phyloP scores from a whole-genome alignment of 257 asterid species.

The Echites panduratus region DNA sequence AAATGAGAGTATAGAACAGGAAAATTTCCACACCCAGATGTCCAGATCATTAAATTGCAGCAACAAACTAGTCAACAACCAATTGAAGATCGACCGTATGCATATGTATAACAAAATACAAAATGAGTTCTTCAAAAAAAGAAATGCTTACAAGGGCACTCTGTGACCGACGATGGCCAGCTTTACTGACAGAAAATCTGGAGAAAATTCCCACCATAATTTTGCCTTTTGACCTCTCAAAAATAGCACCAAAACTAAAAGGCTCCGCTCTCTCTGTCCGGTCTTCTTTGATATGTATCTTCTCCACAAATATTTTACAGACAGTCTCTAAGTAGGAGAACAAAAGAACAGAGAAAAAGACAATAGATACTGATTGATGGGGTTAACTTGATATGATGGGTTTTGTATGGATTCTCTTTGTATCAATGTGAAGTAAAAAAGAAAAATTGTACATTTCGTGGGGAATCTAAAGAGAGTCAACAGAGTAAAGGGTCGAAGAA shows the following conservation, averaged over 20 bases:
- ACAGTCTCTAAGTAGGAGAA: slow-evolving; percentile 6
- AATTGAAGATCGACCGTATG: not conserved
- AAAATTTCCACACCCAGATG: not conserved
- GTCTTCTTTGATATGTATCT: slow-evolving; percentile 3
- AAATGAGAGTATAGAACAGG: not conserved
- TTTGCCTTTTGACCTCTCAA: slow-evolving; percentile 3
- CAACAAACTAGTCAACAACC: not conserved
- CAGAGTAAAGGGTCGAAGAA: not conserved
- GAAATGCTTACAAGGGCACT: slow-evolving; percentile 61
- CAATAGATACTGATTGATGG: not conserved
- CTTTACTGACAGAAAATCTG: slow-evolving; percentile 55
- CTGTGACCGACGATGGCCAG: slow-evolving; percentile 71
- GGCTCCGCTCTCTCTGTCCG: not conserved
- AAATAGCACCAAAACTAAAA: not conserved
- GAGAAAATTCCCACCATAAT: slow-evolving; percentile 90
- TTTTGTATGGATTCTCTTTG: slow-evolving; percentile 20
- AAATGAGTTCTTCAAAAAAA: not conserved
- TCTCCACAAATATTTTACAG: not conserved
- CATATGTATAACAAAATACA: not conserved
- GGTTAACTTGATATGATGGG: slow-evolving; percentile 17
- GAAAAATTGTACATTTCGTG: not conserved
- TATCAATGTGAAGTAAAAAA: slow-evolving; percentile 1
- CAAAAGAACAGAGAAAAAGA: not conserved
- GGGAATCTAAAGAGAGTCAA: not conserved
- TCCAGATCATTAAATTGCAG: slow-evolving; percentile 14